Conservation (phyloP, 106 monocot species). For the Amphibolis antarctica region DNA sequence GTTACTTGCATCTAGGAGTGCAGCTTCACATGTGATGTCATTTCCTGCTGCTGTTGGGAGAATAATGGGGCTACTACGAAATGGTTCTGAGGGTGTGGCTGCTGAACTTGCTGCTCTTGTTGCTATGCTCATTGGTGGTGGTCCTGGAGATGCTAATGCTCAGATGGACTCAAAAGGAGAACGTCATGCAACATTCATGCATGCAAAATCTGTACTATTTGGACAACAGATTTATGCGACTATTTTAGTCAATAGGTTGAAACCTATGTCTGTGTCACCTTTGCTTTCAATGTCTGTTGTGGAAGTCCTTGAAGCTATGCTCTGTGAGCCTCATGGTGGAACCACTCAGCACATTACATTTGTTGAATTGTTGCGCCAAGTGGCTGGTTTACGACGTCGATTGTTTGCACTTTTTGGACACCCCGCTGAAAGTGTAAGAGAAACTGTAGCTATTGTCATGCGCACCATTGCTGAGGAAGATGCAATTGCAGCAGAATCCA, state of each 20-base stretch:
- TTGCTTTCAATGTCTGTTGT: constrained; percentile 89
- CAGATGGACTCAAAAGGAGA: constrained; percentile 80
- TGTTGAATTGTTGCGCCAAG: constrained; percentile 91
- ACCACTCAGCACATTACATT: constrained; percentile 96
- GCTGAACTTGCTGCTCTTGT: constrained; percentile 84
- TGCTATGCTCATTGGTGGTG: constrained; percentile 90
- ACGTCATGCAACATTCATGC: constrained; percentile 93
- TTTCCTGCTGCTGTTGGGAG: constrained; percentile 98
- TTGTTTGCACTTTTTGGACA: constrained; percentile 93
- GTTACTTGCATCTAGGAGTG: constrained; percentile 79
- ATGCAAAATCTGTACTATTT: constrained; percentile 92
- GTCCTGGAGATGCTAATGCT: constrained; percentile 55
- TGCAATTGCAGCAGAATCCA: constrained; percentile 99
- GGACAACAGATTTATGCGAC: constrained; percentile 54
- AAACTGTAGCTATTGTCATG: constrained; percentile 91
- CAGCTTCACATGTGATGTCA: constrained; percentile 94
- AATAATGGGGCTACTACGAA: constrained; percentile 95
- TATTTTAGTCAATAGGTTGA: constrained; percentile 84
- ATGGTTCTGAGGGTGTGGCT: constrained; percentile 92
- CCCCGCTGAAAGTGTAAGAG: constrained; percentile 93
- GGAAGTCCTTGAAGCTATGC: constrained; percentile 95
- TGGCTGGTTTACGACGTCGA: constrained; percentile 73
- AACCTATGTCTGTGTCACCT: constrained; percentile 75
- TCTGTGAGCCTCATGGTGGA: constrained; percentile 93
- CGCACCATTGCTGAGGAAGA: constrained; percentile 99